Evolutionary conservation across 306 rosid species (phyloP), one percentile per base, ranked within the genome.

Genomic region (Sindora glabra): DNA sequence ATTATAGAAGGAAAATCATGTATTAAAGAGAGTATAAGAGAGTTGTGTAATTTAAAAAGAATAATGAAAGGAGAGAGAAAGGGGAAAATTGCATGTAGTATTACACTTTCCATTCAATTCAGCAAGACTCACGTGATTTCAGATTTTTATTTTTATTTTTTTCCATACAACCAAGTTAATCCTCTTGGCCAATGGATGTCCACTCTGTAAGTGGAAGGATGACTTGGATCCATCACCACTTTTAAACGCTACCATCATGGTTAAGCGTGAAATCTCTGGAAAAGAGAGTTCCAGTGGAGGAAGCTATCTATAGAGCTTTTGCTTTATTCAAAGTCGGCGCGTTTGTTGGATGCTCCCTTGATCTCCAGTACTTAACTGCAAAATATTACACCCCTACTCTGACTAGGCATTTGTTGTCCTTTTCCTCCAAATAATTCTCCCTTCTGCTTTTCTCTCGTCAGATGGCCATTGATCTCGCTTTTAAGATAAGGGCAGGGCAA

Each of bases 261-360:
- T 59, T 64, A 19, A 50, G 72, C 59, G 62, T 62, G 77, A 76
- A 74, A 70, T 67, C 61, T 68, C 56, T 45, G 30, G 39, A 42
- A 64, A 81, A 79, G 71, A 80, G 84, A 76, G 81, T 80, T 86
- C 75, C 17, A 69, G 75, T 78, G 81, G 86, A 82, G 60, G 90
- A 62, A 76, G 82, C 69, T 12, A 66, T n/a, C n/a, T n/a, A n/a
- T n/a, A 27, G 40, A 29, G 58, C 64, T 59, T 77, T 67, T 55
- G 59, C 75, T 82, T 73, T 73, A 77, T 47, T 22, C 15, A 52
- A 42, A 73, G 87, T 86, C 80, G 85, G 87, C 83, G 87, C 80
- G 55, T 65, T 73, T 55, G 70, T 70, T 77, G 64, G 56, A 70
- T 69, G 58, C 69, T 45, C 32, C 64, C n/a, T n/a, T n/a, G n/a